Evolutionary conservation across 345 rosid genomes (phyloP), one percentile per base, ranked within the genome.

Genomic region (Carallia pectinifolia): DNA sequence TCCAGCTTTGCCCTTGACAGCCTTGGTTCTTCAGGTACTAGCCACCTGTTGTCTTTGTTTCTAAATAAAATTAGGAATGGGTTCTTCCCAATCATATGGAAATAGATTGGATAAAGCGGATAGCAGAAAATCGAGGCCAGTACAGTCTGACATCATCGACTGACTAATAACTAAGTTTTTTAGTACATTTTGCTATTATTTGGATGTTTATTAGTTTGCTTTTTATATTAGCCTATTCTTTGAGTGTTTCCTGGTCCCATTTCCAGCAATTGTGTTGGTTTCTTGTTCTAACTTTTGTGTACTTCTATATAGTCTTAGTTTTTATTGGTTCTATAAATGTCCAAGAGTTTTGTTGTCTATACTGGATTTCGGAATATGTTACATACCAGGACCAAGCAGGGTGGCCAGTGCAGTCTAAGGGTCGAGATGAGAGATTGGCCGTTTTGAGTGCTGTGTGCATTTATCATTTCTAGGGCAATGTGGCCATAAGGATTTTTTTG

Each of bases 11-110:
- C 99, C 98, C 60, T 71, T 95, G 61, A 89, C 92, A 65, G 89
- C 84, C 58, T 88, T 95, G 84, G 89, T 92, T 85, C 81, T 92
- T 81, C 97, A 94, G 96, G 98, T 91, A 73, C 33, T 60, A 33
- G 38, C 66, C 68, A 48, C 50, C 60, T 77, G 27, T 23, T 74
- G 12, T 44, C 50, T 12, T 44, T 44, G 13, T 44, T 12, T 44
- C 50, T 10, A 44, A 44, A 44, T 12, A 44, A 15, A 15, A 10
- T 10, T 44, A 3, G 50, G 50, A 44, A 13, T 44, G 50, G 16
- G 50, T 15, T 44, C 50, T 44, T 15, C 50, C 16, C 17, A 44
- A 23, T 44, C 16, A 10, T 44, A 44, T 44, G 12, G 50, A 44
- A 12, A 10, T 44, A 44, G 50, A 44, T 44, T 44, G 50, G 48